Evolutionary conservation across 2,329 filamentous ascomycete genomes (phyloP), one percentile per base, ranked within the genome.

Genomic region (Penicillium italicum): DNA sequence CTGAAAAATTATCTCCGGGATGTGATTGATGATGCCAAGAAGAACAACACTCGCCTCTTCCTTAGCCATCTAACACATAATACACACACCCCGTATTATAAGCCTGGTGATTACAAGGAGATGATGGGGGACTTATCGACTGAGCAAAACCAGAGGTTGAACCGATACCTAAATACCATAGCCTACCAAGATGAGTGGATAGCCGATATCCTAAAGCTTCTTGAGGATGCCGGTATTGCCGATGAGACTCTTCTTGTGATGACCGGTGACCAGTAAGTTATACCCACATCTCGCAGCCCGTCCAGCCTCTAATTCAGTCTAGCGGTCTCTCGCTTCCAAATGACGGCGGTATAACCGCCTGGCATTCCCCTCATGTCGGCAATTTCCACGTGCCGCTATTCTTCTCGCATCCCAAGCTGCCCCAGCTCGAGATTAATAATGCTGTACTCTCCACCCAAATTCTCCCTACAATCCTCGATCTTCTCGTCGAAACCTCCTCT

Each of bases 401-500:
- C 24, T 56, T 64, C 22, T 56, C 66, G 18, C 65, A 69, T 52
- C 66, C 66, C 7, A 58, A 64, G 28, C 51, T 69, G 1, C 66
- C 66, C 0, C 37, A 55, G 1, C 59, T 69, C n/a, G 53, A 61
- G 36, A 46, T 69, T 42, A 60, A 59, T 28, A 53, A 58, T 26
- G 57, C 66, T 8, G 61, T 66, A 10, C 57, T 56, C 5, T 64
- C 64, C 1, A 56, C 61, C 5, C 73, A 76, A 45, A 77, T 79
- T 50, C 58, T 80, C 2, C 77, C 77, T 2, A 79, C 77, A 1
- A 72, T 80, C 45, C 73, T 80, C 12, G 77, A 80, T 58, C 71
- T 79, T 1, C 69, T 79, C 24, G 64, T 76, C 42, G 69, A 72
- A 50, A 75, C 75, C 34, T 65, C 68, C 33, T 79, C 77, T 4